Conservation (phyloP, 1,139 yeast species). For the Meyerozyma guilliermondii region DNA sequence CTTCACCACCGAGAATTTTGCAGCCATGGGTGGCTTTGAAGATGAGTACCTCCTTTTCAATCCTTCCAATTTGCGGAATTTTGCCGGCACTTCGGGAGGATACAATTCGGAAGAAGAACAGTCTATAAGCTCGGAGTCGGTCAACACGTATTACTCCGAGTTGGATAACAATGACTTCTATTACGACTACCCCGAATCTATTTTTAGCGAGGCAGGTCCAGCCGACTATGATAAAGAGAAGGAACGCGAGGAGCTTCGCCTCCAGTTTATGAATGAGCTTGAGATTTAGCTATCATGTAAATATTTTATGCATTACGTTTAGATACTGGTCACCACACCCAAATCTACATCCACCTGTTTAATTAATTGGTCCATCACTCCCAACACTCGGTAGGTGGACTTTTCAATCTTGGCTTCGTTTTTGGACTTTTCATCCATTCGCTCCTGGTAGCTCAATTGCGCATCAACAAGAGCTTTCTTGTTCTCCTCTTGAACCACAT, state of each 20-base stretch:
- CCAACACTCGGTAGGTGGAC: constrained; percentile 40
- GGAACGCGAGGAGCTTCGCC: constrained; percentile 35
- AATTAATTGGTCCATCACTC: constrained; percentile 40
- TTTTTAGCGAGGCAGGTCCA: constrained; percentile 23
- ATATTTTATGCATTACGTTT: constrained; percentile 1
- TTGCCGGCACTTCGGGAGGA: constrained; percentile 1
- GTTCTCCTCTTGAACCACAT: constrained; percentile 39
- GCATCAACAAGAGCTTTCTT: constrained; percentile 42
- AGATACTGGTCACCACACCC: constrained; percentile 13
- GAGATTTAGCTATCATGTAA: constrained; percentile 4
- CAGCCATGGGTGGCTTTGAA: constrained; percentile 7
- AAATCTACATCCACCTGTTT: constrained; percentile 30
- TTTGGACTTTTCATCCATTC: constrained; percentile 32
- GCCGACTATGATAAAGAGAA: constrained; percentile 25
- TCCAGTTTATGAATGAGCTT: constrained; percentile 35
- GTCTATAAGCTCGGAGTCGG: constrained; percentile 12
- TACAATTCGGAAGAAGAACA: constrained; percentile 8
- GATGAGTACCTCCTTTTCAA: constrained; percentile 9
- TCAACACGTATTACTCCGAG: constrained; percentile 12
- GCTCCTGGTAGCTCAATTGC: constrained; percentile 26
- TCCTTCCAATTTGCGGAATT: constrained; percentile 7
- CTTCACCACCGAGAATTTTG: constrained; percentile 1
- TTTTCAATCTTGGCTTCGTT: constrained; percentile 38
- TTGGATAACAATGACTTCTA: constrained; percentile 9
- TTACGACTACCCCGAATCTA: constrained; percentile 10